Conservation (phyloP, 805 yeast genomes). For the Jamesozyma jinghongensis region DNA sequence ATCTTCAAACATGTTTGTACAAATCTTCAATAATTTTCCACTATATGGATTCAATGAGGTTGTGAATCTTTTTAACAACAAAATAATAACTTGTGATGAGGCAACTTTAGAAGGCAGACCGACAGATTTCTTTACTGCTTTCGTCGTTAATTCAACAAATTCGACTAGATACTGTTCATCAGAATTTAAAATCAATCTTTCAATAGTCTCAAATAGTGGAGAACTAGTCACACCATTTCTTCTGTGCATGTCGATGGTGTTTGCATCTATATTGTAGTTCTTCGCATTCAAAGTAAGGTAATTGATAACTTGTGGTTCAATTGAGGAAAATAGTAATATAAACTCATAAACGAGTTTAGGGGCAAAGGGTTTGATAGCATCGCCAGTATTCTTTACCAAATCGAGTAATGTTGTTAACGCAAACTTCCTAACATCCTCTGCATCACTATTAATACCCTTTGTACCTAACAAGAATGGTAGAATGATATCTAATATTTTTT, state of each 20-base stretch:
- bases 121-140: conserved; percentile 57
- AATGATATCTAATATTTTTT: conserved; percentile 43
- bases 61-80: conserved; percentile 51
- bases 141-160: conserved; percentile 40
- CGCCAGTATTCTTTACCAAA: conserved; percentile 55
- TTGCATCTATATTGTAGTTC: conserved; percentile 64
- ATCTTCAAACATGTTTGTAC: conserved; percentile 54
- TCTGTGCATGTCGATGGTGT: conserved; percentile 71
- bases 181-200: conserved; percentile 54
- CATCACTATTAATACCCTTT: conserved; percentile 74
- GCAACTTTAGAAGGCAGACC: conserved; percentile 91
- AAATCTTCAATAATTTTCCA: conserved; percentile 50
- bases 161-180: conserved; percentile 35
- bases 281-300: conserved; percentile 82
- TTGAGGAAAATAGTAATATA: conserved; percentile 63
- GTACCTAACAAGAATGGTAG: conserved; percentile 74
- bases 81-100: conserved; percentile 64
- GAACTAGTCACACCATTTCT: conserved; percentile 65
- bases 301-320: conserved; percentile 87
- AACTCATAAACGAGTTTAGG: conserved; percentile 63
- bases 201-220: conserved; percentile 84
- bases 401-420: conserved; percentile 68
- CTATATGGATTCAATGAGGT: conserved; percentile 41
- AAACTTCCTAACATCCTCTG: conserved; percentile 72
- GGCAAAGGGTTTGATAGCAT: conserved; percentile 54